phyloP scores from a whole-genome alignment of 108 stramenopile genomes.

The Fistulifera pelliculosa region DNA sequence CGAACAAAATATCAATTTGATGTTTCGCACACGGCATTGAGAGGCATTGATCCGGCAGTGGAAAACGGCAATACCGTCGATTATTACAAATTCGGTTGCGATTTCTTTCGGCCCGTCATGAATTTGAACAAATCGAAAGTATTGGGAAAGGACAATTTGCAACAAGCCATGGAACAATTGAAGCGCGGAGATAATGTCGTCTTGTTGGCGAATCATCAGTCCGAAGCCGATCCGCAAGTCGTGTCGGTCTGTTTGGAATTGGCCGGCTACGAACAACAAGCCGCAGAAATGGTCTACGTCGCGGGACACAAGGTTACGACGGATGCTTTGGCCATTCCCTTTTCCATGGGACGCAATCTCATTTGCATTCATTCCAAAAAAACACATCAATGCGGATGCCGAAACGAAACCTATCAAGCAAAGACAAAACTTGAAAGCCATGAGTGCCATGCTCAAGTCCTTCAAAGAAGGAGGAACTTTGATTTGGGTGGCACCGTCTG shows the following conservation, averaged over 20 bases:
- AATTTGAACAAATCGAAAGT: slow-evolving; percentile 62
- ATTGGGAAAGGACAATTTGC: slow-evolving; percentile 67
- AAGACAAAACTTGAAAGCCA: slow-evolving; percentile 80
- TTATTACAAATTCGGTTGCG: slow-evolving; percentile 79
- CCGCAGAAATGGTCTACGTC: slow-evolving; percentile 68
- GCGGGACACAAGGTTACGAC: slow-evolving; percentile 97
- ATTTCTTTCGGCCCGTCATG: slow-evolving; percentile 87
- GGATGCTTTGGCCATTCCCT: slow-evolving; percentile 85
- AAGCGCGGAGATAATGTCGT: slow-evolving; percentile 85
- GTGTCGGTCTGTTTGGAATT: slow-evolving; percentile 59
- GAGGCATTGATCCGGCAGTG: slow-evolving; percentile 29
- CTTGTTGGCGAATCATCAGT: slow-evolving; percentile 92
- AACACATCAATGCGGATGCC: slow-evolving; percentile 93
- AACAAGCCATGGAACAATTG: slow-evolving; percentile 58
- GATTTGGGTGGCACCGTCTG: slow-evolving; percentile 96
- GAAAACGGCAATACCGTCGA: slow-evolving; percentile 60
- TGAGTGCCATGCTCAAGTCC: slow-evolving; percentile 74
- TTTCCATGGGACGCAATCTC: slow-evolving; percentile 90
- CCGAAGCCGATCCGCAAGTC: slow-evolving; percentile 95
- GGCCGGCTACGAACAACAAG: slow-evolving; percentile 51
- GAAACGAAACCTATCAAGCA: slow-evolving; percentile 80
- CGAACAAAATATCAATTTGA: slow-evolving; percentile 57
- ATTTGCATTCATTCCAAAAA: slow-evolving; percentile 95
- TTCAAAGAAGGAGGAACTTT: slow-evolving; percentile 75
- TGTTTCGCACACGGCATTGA: slow-evolving; percentile 57